Evolutionary conservation across 83 land plant genomes (phyloP).

Genomic region (Picea abies): DNA sequence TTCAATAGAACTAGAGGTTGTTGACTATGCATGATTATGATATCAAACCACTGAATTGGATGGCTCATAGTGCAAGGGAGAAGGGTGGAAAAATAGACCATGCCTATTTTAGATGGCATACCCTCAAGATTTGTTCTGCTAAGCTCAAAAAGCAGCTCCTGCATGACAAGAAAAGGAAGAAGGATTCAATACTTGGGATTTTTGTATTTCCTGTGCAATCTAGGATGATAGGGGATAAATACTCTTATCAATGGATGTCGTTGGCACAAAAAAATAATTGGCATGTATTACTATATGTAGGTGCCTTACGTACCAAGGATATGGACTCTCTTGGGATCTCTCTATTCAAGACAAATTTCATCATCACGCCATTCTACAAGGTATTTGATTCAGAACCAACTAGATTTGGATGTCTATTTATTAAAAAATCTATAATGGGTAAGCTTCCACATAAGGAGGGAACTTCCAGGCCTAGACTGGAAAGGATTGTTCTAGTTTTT

Average conservation of each 20-base stretch:
- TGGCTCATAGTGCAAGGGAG: constrained; percentile 82
- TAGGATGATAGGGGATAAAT: constrained; percentile 87
- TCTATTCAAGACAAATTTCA: constrained; percentile 87
- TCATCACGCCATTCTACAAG: constrained; percentile 86
- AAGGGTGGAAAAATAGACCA: constrained; percentile 79
- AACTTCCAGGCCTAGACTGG: constrained; percentile 71
- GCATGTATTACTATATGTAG: constrained; percentile 95
- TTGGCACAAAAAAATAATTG: constrained; percentile 91
- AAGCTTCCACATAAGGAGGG: constrained; percentile 70
- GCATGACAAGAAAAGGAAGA: constrained; percentile 70
- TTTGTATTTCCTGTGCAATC: constrained; percentile 96
- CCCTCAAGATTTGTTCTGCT: constrained; percentile 66
- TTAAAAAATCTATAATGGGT: constrained; percentile 84
- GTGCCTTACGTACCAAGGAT: constrained; percentile 92
- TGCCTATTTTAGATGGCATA: constrained; percentile 88
- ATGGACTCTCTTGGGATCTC: constrained; percentile 95
- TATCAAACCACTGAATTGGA: constrained; percentile 85
- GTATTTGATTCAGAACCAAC: constrained; percentile 93
- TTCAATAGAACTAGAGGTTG: constrained; percentile 67
- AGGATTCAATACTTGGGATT: constrained; percentile 74
- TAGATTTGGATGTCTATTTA: constrained; percentile 91
- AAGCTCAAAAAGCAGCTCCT: constrained; percentile 78
- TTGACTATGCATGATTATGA: constrained; percentile 96
- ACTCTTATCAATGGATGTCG: constrained; percentile 98
- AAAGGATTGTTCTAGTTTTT: constrained; percentile 71